Base-by-base conservation (phyloP, 441 rosid genomes). In the Geranium incanum region DNA sequence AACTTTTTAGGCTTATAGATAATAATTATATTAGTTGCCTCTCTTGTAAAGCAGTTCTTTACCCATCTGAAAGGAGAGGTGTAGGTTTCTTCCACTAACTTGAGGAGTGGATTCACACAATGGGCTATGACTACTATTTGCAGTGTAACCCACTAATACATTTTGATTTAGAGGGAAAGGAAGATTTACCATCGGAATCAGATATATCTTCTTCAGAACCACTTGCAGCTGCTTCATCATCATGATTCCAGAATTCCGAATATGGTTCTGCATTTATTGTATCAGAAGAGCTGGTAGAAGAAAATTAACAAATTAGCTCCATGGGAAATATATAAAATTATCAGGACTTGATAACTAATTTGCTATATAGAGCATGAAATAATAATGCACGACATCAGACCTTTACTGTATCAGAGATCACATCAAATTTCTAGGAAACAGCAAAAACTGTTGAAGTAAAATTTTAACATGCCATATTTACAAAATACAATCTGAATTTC, bases 171-270 rank as follows among this genome's bases (percentile, higher is more conserved):
- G 4, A 67, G 67, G 65, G 23, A 74, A 59, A 41, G 57, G 75
- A 66, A 45, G 45, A 71, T 66, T 68, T 78, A 88, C 97, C 94
- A 72, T 95, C 97, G 57, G 86, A 84, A 82, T 90, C 96, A 67
- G 97, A 92, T 69, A 95, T 92, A 75, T 92, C 97, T 77, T 94
- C 99, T 77, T 92, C 93, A 5, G 95, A 89, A 78, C 76, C 75
- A 72, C 86, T 89, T 13, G 33, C 33, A 28, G 33, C 33, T 28
- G 78, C 90, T 84, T 87, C 97, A 75, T 89, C 91, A 28, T 84
- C 87, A 72, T 84, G 92, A 72, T 90, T 89, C 99, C 99, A 95
- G 80, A 92, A 95, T 79, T 95, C 99, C 15, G 99, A 95, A 76
- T 70, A 68, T 23, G 79, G 81, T 38, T 83, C 88, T 66, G 78